Conservation (phyloP, 2,329 filamentous ascomycete species). For the Aspergillus carbonarius region DNA sequence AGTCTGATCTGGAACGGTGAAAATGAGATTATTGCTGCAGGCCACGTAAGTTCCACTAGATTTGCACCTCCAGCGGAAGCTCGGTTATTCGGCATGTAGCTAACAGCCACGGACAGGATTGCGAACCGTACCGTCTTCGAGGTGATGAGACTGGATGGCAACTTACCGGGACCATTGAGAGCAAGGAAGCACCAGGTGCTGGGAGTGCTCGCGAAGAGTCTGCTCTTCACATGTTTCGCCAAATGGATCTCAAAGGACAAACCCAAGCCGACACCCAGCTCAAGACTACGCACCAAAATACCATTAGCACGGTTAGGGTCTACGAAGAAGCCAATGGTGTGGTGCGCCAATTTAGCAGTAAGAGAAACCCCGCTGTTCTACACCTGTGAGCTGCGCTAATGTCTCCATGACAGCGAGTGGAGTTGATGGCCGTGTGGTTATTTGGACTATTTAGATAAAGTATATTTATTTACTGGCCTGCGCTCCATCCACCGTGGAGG, state of each 20-base stretch:
- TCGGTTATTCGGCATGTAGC: neutral
- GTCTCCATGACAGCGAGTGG: conserved; percentile 62
- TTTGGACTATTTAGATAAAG: conserved; percentile 64
- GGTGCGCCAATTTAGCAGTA: conserved; percentile 83
- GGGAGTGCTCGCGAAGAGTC: conserved; percentile 75
- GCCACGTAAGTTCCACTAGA: conserved; percentile 61
- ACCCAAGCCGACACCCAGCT: conserved; percentile 87
- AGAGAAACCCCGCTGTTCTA: conserved; percentile 38
- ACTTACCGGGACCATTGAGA: conserved; percentile 76
- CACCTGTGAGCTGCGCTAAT: conserved; percentile 17
- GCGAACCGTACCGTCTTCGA: conserved; percentile 84
- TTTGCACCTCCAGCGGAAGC: neutral
- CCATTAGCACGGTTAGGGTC: conserved; percentile 77
- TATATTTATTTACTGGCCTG: neutral
- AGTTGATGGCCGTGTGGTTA: conserved; percentile 77
- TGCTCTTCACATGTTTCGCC: conserved; percentile 94
- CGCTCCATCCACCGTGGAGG: neutral
- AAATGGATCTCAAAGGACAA: conserved; percentile 98
- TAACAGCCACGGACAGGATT: conserved; percentile 48
- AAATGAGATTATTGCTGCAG: conserved; percentile 90
- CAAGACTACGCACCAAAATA: conserved; percentile 96
- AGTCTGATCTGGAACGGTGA: conserved; percentile 91
- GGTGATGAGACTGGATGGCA: conserved; percentile 81
- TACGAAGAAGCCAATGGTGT: conserved; percentile 66
- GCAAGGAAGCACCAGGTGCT: conserved; percentile 62